Base-by-base conservation (phyloP, 352 stramenopile species). In the Phytophthora vignae region DNA sequence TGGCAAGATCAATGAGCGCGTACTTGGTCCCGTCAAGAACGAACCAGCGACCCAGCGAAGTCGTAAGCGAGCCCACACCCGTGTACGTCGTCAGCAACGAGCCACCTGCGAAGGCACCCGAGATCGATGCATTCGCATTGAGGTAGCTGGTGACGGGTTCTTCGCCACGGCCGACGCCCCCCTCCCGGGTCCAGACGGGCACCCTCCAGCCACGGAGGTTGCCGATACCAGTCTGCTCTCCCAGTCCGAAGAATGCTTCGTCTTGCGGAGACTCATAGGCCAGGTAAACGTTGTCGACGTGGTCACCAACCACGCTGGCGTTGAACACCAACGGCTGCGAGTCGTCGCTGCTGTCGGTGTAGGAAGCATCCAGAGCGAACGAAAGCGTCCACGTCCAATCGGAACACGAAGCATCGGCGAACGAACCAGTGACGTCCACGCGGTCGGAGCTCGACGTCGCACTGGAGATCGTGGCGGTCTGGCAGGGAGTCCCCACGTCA, bases 61-160 rank as follows among this genome's bases (percentile, higher is more conserved):
- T 53, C 25, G 58, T 58, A 14, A 73, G 46, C 44, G 69, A 73
- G 15, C 42, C 69, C 21, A 77, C 65, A 38, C 46, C 65, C 10
- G 64, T 77, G 42, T 77, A 74, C 22, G 65, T 74, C 5, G 70
- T 73, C 9, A 77, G 64, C 29, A 73, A 25, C 12, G 69, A 77
- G 1, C 70, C 65, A 46, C 60, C 70, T 1, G 64, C 59, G n/a
- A 73, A 73, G 9, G 64, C 59, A 31, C 69, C 64, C 10, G 58
- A 73, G 44, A 64, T 74, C 21, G 70, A 73, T 3, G 64, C 46
- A 33, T 77, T 77, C 31, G 56, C 54, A 29, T 77, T 77, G 40
- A 77, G 65, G n/a, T 71, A 69, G 14, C 59, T 71, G 54, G 70
- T 77, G 29, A 77, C 48, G 12, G 70, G 59, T 15, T 76, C 69